Evolutionary conservation across 495 filamentous ascomycete species (phyloP).

Genomic region (Penicillium dipodomyicola): DNA sequence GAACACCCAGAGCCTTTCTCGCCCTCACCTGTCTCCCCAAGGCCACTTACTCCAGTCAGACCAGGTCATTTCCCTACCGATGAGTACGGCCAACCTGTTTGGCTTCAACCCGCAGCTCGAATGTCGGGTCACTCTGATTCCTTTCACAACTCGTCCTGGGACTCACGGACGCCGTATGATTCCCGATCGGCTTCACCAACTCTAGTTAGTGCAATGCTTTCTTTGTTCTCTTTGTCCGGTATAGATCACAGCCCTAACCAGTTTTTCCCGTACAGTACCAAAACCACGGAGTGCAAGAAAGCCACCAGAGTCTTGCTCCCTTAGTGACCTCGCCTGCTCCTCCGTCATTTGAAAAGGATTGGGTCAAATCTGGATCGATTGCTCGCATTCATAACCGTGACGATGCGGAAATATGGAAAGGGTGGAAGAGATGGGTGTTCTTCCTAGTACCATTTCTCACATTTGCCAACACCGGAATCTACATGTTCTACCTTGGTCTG

Average conservation of each 20-base stretch:
- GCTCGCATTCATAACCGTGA: conserved; percentile 40
- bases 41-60: conserved; percentile 26
- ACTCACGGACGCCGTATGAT: conserved; percentile 13
- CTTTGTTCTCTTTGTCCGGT: neutral
- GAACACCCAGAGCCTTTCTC: conserved; percentile 20
- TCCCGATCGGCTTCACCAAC: conserved; percentile 35
- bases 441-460: conserved; percentile 37
- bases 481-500: conserved; percentile 40
- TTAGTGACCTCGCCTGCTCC: conserved; percentile 27
- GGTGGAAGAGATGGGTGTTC: conserved; percentile 41
- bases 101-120: conserved; percentile 23
- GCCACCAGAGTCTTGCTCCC: conserved; percentile 25
- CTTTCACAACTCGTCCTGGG: conserved; percentile 17
- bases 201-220: conserved; percentile 20
- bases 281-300: conserved; percentile 26
- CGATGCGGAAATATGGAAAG: conserved; percentile 43
- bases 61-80: conserved; percentile 23
- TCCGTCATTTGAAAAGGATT: conserved; percentile 33
- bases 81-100: conserved; percentile 20
- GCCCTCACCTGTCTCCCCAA: conserved; percentile 7
- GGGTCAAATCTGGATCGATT: conserved; percentile 35
- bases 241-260: neutral
- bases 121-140: conserved; percentile 23
- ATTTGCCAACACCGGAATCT: conserved; percentile 35
- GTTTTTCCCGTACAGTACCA: conserved; percentile 20